Percentiles rank a stretch among this genome's conserved stretches.
phyloP scores from a whole-genome alignment of 768 basidiomycete species.

The Auricularia sp. region DNA sequence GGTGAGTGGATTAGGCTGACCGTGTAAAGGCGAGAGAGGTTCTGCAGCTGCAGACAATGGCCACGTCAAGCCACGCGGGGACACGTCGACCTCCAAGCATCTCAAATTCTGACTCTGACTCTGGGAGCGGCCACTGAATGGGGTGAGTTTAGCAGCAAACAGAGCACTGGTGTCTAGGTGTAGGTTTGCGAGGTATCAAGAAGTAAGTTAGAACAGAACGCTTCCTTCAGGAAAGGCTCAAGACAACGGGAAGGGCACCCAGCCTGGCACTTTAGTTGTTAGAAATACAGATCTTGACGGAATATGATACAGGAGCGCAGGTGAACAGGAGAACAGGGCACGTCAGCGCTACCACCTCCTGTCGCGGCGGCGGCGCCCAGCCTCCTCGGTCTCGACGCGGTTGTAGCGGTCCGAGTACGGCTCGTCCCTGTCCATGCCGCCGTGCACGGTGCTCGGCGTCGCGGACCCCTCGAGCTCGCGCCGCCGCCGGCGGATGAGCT shows the following conservation, averaged over 20 bases:
- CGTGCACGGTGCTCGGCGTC: slow-evolving; percentile 62
- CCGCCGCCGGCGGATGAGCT: slow-evolving; percentile 56
- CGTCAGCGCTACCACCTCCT: slow-evolving; percentile 16
- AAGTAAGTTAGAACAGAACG: no score
- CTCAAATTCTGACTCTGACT: no score
- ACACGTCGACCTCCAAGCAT: background rate
- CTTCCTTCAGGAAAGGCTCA: no score
- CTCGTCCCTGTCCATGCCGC: slow-evolving; percentile 20
- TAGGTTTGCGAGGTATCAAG: no score
- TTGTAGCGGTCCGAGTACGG: slow-evolving; percentile 69
- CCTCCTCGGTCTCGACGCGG: slow-evolving; percentile 59
- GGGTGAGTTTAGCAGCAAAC: background rate
- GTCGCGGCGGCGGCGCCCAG: slow-evolving; percentile 38
- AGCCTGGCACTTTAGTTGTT: no score
- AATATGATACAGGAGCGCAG: no score
- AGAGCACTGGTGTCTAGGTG: no score
- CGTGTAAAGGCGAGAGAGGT: background rate
- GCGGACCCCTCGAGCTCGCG: slow-evolving; percentile 53
- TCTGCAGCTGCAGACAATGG: background rate
- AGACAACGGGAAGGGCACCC: no score
- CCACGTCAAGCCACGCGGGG: background rate
- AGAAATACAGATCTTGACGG: no score
- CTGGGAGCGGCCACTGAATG: no score
- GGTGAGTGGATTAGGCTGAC: no score
- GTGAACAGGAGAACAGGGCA: no score